Evolutionary conservation across 306 rosid species (phyloP).

Genomic region (Begonia peltatifolia): DNA sequence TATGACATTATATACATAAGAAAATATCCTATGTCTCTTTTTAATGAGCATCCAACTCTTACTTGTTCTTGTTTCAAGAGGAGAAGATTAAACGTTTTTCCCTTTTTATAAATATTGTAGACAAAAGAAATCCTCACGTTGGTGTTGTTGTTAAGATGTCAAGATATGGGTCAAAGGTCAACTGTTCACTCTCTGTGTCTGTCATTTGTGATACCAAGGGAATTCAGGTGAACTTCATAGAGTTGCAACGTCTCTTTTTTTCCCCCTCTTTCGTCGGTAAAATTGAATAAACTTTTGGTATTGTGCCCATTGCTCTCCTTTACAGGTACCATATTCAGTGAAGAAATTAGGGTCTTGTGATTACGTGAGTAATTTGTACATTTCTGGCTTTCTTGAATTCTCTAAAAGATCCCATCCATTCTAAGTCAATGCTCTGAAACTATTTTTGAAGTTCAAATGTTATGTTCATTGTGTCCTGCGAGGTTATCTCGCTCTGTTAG

Average conservation of each 20-base stretch:
- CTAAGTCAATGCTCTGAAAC: not conserved
- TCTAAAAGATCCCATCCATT: too few species aligned
- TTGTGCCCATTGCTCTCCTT: constrained; percentile 18
- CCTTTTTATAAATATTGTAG: constrained; percentile 44
- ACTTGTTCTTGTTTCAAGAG: constrained; percentile 5
- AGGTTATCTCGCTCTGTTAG: not conserved
- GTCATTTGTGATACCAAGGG: constrained; percentile 54
- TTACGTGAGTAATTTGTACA: constrained; percentile 49
- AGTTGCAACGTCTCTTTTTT: too few species aligned
- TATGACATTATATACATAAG: not conserved
- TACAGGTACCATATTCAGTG: constrained; percentile 48
- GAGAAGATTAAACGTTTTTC: constrained; percentile 11
- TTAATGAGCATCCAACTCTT: too few species aligned
- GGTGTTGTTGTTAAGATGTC: constrained; percentile 84
- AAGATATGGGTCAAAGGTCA: constrained; percentile 26
- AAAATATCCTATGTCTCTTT: too few species aligned
- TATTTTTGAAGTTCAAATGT: not conserved
- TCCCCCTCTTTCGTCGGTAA: too few species aligned
- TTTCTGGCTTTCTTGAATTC: not conserved
- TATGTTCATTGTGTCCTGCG: not conserved
- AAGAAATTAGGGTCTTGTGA: constrained; percentile 52
- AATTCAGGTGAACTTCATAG: constrained; percentile 36
- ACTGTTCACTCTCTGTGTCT: constrained; percentile 81
- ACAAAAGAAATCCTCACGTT: constrained; percentile 31
- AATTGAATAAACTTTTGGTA: not conserved